These are phyloP conservation scores for Apiospora kogelbergensis DNA, from an alignment of 2,329 filamentous ascomycete species.

Conservation along the genomic window DNA sequence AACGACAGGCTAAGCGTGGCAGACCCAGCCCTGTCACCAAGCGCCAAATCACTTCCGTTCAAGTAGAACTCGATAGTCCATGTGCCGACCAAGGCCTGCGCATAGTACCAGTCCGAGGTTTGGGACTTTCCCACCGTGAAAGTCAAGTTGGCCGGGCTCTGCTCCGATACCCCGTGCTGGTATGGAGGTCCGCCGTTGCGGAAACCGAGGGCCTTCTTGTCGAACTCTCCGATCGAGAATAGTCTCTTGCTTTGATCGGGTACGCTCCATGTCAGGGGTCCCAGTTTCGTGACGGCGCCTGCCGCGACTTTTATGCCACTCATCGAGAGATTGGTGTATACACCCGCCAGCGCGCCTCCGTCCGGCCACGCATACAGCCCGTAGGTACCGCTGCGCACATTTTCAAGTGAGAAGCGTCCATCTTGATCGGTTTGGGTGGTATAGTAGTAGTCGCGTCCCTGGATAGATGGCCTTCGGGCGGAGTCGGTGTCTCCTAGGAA, in stretches of 20 bases:
- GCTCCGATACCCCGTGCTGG: conserved; percentile 43
- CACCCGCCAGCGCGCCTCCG: conserved; percentile 41
- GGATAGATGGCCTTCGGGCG: conserved; percentile 43
- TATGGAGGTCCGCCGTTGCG: conserved; percentile 41
- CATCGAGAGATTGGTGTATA: conserved; percentile 42
- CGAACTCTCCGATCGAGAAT: conserved; percentile 49
- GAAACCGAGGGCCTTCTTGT: conserved; percentile 46
- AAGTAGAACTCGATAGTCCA: conserved; percentile 35
- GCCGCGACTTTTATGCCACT: conserved; percentile 39
- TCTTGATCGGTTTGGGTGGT: conserved; percentile 42
- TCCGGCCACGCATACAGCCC: conserved; percentile 51
- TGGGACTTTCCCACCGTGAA: conserved; percentile 40
- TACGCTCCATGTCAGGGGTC: conserved; percentile 40
- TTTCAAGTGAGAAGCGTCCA: conserved; percentile 42
- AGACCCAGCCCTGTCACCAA: conserved; percentile 14
- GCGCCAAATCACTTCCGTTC: neutral
- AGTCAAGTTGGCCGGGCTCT: conserved; percentile 45
- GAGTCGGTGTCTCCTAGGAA: conserved; percentile 49
- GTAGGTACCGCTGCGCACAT: conserved; percentile 45
- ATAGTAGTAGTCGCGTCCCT: conserved; percentile 50
- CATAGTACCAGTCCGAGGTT: conserved; percentile 48
- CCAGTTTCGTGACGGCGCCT: conserved; percentile 35
- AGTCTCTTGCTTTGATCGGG: conserved; percentile 36
- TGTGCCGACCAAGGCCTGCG: conserved; percentile 39
- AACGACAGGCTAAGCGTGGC: conserved; percentile 42